phyloP scores from a whole-genome alignment of 2,329 filamentous ascomycete species.

The Diaporthe humulicola region DNA sequence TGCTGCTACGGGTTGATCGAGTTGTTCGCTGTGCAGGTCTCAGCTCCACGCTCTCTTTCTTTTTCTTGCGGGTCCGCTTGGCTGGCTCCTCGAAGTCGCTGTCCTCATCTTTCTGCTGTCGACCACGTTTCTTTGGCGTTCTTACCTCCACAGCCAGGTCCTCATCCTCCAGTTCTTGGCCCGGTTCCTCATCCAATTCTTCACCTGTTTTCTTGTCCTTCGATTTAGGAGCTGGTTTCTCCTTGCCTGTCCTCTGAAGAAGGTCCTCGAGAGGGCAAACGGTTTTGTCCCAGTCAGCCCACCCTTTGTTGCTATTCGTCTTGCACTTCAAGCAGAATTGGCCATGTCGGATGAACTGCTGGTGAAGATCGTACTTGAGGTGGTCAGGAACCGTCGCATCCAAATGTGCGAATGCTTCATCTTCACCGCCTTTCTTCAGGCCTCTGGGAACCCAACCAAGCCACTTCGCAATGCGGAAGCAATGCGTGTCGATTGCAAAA shows the following conservation, averaged over 20 bases:
- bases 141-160: not conserved
- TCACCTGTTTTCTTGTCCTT: not conserved
- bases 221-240: constrained; percentile 4
- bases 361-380: constrained; percentile 68
- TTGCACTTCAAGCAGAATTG: constrained; percentile 62
- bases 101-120: constrained; percentile 9
- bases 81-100: not conserved
- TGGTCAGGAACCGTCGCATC: constrained; percentile 64
- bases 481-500: constrained; percentile 72
- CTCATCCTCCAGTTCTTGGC: not conserved
- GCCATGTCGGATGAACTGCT: constrained; percentile 67
- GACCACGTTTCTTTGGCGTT: not conserved
- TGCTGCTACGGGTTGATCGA: constrained; percentile 10
- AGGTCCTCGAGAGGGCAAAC: constrained; percentile 58
- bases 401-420: constrained; percentile 66
- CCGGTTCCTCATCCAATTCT: not conserved
- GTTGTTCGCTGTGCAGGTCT: not conserved
- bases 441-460: constrained; percentile 66
- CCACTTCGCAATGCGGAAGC: constrained; percentile 65
- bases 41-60: not conserved
- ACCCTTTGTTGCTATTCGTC: constrained; percentile 67
- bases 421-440: constrained; percentile 49
- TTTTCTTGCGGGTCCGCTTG: constrained; percentile 5
- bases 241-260: constrained; percentile 48
- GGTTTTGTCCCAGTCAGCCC: constrained; percentile 71